phyloP scores from a whole-genome alignment of 2,329 filamentous ascomycete genomes.

The Daldinia sp. region DNA sequence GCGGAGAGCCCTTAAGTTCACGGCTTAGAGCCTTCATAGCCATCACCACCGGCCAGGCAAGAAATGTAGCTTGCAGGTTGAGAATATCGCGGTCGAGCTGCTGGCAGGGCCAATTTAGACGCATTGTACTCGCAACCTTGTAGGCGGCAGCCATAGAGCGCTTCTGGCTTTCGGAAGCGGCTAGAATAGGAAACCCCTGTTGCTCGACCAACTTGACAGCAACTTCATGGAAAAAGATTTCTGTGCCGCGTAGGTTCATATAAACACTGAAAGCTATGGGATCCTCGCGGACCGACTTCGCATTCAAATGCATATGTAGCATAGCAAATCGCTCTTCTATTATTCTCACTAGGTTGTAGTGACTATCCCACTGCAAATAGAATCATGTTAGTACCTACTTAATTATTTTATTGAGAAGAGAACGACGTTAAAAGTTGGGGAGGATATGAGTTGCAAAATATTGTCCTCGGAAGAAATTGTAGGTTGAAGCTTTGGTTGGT shows the following conservation, averaged over 20 bases:
- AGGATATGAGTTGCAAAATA: not conserved
- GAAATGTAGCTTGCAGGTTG: conserved; percentile 11
- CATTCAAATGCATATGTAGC: conserved; percentile 16
- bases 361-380: conserved; percentile 10
- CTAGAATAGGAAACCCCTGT: conserved; percentile 5
- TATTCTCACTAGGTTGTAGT: conserved; percentile 8
- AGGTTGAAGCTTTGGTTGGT: not conserved
- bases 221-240: conserved; percentile 12
- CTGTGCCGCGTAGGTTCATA: conserved; percentile 15
- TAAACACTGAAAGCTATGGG: conserved; percentile 16
- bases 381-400: not conserved
- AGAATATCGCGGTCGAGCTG: conserved; percentile 13
- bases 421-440: too few relatives aligned
- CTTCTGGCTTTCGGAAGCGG: conserved; percentile 9
- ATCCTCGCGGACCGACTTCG: conserved; percentile 14
- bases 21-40: conserved; percentile 15
- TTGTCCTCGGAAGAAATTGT: not conserved
- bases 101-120: conserved; percentile 12
- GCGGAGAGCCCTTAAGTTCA: not conserved
- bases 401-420: not conserved
- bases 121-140: conserved; percentile 16
- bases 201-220: conserved; percentile 10
- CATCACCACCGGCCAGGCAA: conserved; percentile 11
- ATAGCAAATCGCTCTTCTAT: conserved; percentile 11
- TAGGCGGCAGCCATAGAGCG: conserved; percentile 13